These are phyloP conservation scores for Coniosporium apollinis DNA, from an alignment of 495 filamentous ascomycete genomes.

Conservation along the genomic window DNA sequence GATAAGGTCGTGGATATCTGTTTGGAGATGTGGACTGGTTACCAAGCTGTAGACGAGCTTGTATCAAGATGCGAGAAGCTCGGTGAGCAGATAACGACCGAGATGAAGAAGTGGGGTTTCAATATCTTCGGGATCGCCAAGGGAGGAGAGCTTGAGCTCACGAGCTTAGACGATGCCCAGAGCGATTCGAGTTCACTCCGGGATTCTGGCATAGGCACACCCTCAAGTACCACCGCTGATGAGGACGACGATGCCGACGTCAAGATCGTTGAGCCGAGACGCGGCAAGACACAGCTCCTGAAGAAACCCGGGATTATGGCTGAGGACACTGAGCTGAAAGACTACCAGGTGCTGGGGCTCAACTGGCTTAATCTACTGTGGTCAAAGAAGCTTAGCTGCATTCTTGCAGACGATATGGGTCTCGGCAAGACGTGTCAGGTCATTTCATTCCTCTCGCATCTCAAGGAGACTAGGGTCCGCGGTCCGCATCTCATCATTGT, in stretches of 20 bases:
- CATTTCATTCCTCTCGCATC: constrained; percentile 74
- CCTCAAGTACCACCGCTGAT: constrained; percentile 32
- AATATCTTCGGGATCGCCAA: constrained; percentile 48
- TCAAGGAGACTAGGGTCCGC: constrained; percentile 46
- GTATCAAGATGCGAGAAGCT: constrained; percentile 53
- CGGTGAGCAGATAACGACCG: constrained; percentile 46
- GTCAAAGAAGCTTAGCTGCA: constrained; percentile 59
- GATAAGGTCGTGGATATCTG: constrained; percentile 59
- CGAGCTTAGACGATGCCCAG: constrained; percentile 32
- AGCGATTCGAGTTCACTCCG: constrained; percentile 19
- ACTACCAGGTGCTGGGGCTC: constrained; percentile 85
- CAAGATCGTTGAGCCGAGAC: constrained; percentile 23
- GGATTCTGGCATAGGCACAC: constrained; percentile 65
- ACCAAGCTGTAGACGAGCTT: constrained; percentile 64
- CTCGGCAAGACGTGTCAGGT: constrained; percentile 95
- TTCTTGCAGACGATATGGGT: constrained; percentile 96
- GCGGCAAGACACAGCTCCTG: constrained; percentile 31
- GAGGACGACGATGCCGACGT: constrained; percentile 35
- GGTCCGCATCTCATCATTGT: constrained; percentile 84
- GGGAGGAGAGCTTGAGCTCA: constrained; percentile 50
- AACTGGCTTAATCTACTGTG: constrained; percentile 85
- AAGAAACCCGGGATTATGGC: constrained; percentile 61
- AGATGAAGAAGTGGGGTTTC: constrained; percentile 64
- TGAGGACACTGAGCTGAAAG: constrained; percentile 56
- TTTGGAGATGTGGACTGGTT: constrained; percentile 53